Base-by-base conservation (phyloP, 306 rosid species). In the Cucumis melo region DNA sequence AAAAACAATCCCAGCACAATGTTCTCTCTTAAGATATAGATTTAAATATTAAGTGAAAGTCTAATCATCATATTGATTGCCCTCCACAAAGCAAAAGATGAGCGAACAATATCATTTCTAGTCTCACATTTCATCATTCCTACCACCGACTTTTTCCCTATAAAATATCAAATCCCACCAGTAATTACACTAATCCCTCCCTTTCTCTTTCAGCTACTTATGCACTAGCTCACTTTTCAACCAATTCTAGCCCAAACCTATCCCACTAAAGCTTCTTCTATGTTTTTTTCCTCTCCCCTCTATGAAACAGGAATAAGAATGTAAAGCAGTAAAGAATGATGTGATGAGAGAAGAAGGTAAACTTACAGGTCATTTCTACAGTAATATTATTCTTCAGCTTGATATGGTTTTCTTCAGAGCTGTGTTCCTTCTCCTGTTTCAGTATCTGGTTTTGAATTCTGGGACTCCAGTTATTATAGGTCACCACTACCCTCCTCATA, bases 361-460 rank as follows among this genome's bases (percentile, higher is more conserved):
- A 16, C 75, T 70, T 70, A 46, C 75, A 46, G 41, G 41, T 17
- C 53, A 4, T 34, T 44, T 19, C 73, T 32, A 66, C 56, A 58
- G 36, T 36, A 14, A 55, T 53, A 42, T 20, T 73, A 34, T 19
- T 9, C 29, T 78, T 75, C 46, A 19, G 46, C 46, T 62, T 38
- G 27, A 41, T 39, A 84, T 89, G 91, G 79, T 67, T 58, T 81
- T 85, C 75, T 42, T 78, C 38, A 55, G 29, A 66, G 71, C 88
- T 80, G 61, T 85, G 76, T 63, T 87, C 59, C 64, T 88, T 46
- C 58, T 88, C 65, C 73, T 90, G 16, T 74, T 88, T 80, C 88
- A 81, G 46, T 81, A 78, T 77, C 80, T 74, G 76, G 38, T 79
- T 67, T 42, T 80, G 36, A 66, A 84, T 10, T 79, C 71, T 10